Conservation (phyloP, 2,329 filamentous ascomycete genomes). For the Trichoderma sp. region DNA sequence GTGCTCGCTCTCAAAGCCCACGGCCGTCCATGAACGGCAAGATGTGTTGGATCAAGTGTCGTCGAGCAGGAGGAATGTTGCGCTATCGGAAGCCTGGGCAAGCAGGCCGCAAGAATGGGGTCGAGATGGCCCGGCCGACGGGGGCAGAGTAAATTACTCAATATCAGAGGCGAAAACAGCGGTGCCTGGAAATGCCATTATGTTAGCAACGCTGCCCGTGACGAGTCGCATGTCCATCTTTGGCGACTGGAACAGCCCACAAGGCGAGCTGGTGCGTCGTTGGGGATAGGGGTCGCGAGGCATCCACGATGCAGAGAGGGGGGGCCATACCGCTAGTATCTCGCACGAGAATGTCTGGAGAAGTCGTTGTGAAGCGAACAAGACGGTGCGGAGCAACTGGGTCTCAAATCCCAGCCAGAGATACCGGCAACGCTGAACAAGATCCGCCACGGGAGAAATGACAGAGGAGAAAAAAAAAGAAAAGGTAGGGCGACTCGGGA, state of each 20-base stretch:
- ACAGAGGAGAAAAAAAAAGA: constrained; percentile 1
- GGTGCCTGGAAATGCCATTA: constrained; percentile 18
- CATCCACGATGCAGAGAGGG: constrained; percentile 7
- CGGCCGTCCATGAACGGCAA: constrained; percentile 40
- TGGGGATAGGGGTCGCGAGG: constrained; percentile 19
- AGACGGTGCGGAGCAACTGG: constrained; percentile 25
- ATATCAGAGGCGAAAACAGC: constrained; percentile 30
- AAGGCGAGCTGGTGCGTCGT: constrained; percentile 15
- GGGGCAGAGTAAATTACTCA: constrained; percentile 22
- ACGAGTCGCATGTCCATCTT: neutral
- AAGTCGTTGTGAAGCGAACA: constrained; percentile 20
- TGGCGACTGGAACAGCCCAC: neutral
- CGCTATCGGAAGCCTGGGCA: constrained; percentile 13
- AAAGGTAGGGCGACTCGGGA: constrained; percentile 17
- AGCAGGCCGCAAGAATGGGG: constrained; percentile 19
- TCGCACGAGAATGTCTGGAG: constrained; percentile 10
- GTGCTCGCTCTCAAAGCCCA: constrained; percentile 33
- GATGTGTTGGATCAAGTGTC: constrained; percentile 21
- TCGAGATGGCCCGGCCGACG: constrained; percentile 11
- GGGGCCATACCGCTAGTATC: constrained; percentile 22
- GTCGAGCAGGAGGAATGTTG: constrained; percentile 21
- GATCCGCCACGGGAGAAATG: constrained; percentile 3
- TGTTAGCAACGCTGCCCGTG: constrained; percentile 14
- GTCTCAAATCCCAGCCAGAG: constrained; percentile 24
- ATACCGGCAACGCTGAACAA: constrained; percentile 12